Base-by-base conservation (phyloP, 1,284 basidiomycete species). In the Leccinum subrobustum region DNA sequence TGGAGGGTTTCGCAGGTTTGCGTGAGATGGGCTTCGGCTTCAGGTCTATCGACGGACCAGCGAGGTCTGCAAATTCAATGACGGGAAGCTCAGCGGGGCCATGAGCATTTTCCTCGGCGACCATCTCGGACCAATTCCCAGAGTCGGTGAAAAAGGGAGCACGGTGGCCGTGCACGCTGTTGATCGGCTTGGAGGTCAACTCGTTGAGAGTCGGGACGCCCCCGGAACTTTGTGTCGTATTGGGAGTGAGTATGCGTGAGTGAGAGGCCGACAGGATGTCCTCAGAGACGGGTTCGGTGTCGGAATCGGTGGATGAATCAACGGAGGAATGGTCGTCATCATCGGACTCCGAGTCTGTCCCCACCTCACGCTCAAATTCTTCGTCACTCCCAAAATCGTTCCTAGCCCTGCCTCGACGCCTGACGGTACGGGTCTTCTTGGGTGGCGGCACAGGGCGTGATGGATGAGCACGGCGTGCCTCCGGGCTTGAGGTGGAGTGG, bases 81-180 rank as follows among this genome's bases (percentile, higher is more conserved):
- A 92, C 86, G 31, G 91, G 91, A 6, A 93, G 79, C n/a, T 84
- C 82, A 4, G 81, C 81, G 54, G 80, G 75, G 20, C 83, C 86
- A 64, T 84, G 81, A 25, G 75, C 77, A 29, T 76, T 81, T 72
- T 91, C 87, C 56, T 87, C 86, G n/a, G 84, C 81, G n/a, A 91
- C 88, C 83, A 91, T 88, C 70, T 93, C 89, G 7, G 89, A 88
- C 91, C 91, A 93, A 68, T 85, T 83, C 16, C 80, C 79, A 42
- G 81, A 65, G 18, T 79, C 70, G 16, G 76, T 68, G 64, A 87
- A 86, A 69, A 89, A 88, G 5, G 86, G 76, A 42, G 78, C 72
- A 50, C 73, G 66, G 9, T 68, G 73, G 27, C 68, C 75, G 65
- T 73, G 20, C 3, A 47, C 73, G 27, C 39, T 60, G 35, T 66